Evolutionary conservation across 1,139 yeast genomes (phyloP).

Genomic region (Nadsonia starkeyi-henricii): DNA sequence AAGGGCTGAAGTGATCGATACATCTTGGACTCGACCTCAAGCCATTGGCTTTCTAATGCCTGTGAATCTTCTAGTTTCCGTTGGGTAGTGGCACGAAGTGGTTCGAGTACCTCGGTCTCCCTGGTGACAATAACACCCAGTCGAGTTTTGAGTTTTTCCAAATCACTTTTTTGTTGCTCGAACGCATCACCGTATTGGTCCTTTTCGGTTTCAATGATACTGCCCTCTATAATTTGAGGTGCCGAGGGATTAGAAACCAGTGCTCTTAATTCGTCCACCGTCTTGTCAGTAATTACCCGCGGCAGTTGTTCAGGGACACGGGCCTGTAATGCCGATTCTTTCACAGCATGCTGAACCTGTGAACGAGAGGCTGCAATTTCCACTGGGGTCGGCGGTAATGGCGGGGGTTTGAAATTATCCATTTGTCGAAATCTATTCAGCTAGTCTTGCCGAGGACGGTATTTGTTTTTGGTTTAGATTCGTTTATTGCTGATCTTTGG

Average conservation of each 20-base stretch:
- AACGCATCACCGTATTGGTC: slow-evolving; percentile 3
- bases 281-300: background rate
- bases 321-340: background rate
- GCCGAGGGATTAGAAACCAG: background rate
- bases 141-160: slow-evolving; percentile 7
- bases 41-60: slow-evolving; percentile 18
- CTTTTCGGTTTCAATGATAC: slow-evolving; percentile 1
- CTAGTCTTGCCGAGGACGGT: no score
- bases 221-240: slow-evolving; percentile 2
- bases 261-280: background rate
- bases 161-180: slow-evolving; percentile 11
- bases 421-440: no score
- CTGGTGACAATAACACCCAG: background rate
- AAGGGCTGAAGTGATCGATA: slow-evolving; percentile 26
- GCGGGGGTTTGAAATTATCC: background rate
- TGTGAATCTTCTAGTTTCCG: slow-evolving; percentile 9
- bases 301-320: background rate
- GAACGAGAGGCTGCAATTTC: background rate
- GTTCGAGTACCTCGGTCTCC: slow-evolving; percentile 15
- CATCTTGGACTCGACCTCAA: slow-evolving; percentile 27
- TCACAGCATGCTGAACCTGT: background rate
- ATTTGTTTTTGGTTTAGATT: no score
- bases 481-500: no score
- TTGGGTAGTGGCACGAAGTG: slow-evolving; percentile 9
- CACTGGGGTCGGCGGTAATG: background rate